Conservation (phyloP, 2,329 filamentous ascomycete genomes). For the Thermomyces lanuginosus region DNA sequence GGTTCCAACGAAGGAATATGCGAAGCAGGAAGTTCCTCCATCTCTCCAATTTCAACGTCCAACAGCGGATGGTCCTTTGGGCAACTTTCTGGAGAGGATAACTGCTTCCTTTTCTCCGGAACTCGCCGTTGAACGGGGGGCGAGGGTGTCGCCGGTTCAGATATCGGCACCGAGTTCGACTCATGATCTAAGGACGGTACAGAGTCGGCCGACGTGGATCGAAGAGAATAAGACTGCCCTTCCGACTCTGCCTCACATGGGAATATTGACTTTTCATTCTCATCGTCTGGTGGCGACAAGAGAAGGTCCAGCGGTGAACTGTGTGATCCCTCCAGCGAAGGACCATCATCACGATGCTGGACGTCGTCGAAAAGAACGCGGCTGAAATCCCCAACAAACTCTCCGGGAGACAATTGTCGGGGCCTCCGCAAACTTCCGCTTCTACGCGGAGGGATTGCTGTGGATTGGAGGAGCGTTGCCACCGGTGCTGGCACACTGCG, state of each 20-base stretch:
- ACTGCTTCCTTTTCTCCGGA: slow-evolving; percentile 28
- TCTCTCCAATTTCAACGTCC: slow-evolving; percentile 17
- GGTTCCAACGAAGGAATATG: slow-evolving; percentile 1
- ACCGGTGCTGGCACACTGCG: slow-evolving; percentile 38
- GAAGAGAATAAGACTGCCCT: slow-evolving; percentile 25
- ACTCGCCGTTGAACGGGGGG: slow-evolving; percentile 22
- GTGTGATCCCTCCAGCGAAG: slow-evolving; percentile 21
- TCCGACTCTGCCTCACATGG: slow-evolving; percentile 31
- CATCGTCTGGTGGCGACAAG: slow-evolving; percentile 38
- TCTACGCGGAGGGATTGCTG: slow-evolving; percentile 38
- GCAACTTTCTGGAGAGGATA: slow-evolving; percentile 39
- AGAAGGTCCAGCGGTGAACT: slow-evolving; percentile 39
- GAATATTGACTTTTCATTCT: slow-evolving; percentile 22
- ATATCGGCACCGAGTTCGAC: slow-evolving; percentile 33
- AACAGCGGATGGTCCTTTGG: slow-evolving; percentile 42
- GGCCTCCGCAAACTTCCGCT: slow-evolving; percentile 23
- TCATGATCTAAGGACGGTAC: slow-evolving; percentile 37
- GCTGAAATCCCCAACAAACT: slow-evolving; percentile 36
- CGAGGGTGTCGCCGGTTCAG: slow-evolving; percentile 27
- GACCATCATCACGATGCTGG: slow-evolving; percentile 32
- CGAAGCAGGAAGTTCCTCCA: slow-evolving; percentile 7
- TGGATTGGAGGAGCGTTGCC: slow-evolving; percentile 42
- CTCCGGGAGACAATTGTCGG: slow-evolving; percentile 24
- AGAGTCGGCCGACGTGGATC: slow-evolving; percentile 43
- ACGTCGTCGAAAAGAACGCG: slow-evolving; percentile 39